Evolutionary conservation across 805 yeast genomes (phyloP), one percentile per base, ranked within the genome.

Genomic region (Ogataea haglerorum): DNA sequence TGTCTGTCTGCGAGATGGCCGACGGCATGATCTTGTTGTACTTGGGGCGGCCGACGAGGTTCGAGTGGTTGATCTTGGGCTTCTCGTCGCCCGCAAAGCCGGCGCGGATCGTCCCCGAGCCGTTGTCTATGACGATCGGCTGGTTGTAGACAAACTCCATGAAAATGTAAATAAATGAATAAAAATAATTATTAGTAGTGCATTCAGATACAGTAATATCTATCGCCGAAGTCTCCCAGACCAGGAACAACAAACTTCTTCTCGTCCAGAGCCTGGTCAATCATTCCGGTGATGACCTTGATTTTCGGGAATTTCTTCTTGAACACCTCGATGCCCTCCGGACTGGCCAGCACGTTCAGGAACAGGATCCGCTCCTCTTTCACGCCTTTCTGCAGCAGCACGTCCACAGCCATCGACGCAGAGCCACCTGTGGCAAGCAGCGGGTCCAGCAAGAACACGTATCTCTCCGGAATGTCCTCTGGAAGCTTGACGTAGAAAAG

Each of bases 351-450:
- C 57, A 93, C 75, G 65, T 93, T 93, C 64, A 93, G 72, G 61
- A 93, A 93, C 61, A 88, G 73, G 52, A 93, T 93, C 58, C 95
- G 78, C 48, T 89, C 90, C 52, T 81, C 82, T 42, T 80, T 80
- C 34, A 91, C 98, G 37, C 99, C 98, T 57, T 93, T 78, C 40
- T 80, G 72, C 44, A 85, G 71, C 56, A 93, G 70, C 13, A 93
- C 97, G 46, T 93, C 95, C 13, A 90, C 87, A 12, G 98, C 99
- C 93, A 90, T 85, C 64, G 88, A 78, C 14, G 98, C 99, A 46
- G 96, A 85, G 36, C 99, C 99, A 52, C 99, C 99, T 14, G 99
- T 93, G 24, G 99, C 99, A 60, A 93, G 76, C 95, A 93, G 85
- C 42, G 99, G 99, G 59, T 93, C 99, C 51, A 93, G 72, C 54